Base-by-base conservation (phyloP, 148 eudicot species). In the Simmondsia chinensis region DNA sequence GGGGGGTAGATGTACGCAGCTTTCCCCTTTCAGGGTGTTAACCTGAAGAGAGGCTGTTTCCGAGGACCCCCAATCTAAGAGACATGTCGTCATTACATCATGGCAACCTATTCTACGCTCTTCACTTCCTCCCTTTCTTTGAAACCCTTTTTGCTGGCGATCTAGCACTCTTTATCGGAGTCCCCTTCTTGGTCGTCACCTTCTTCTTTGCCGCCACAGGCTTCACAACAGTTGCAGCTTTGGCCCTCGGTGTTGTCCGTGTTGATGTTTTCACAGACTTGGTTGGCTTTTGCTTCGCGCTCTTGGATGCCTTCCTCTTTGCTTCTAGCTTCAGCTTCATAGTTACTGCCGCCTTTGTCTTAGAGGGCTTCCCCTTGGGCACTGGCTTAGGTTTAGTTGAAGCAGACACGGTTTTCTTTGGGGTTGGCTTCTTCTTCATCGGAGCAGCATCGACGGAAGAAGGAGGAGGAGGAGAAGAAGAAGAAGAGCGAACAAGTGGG, bases 161-260 rank as follows among this genome's bases (percentile, higher is more conserved):
- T n/a, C n/a, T n/a, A n/a, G n/a, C n/a, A n/a, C n/a, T n/a, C n/a
- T n/a, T n/a, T n/a, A n/a, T n/a, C n/a, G n/a, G n/a, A n/a, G n/a
- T n/a, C n/a, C n/a, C n/a, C n/a, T n/a, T n/a, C n/a, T n/a, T n/a
- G n/a, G n/a, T 46, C 0, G 46, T 41, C 0, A 67, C 57, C 35
- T 67, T 72, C 0, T 71, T 46, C 57, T 63, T 66, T 0, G 52
- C 73, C 0, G 67, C 51, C 30, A 75, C 75, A 0, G 74, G 39
- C 61, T 70, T 74, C 3, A 60, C 60, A 7, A 60, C 47, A 2
- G 52, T 65, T 4, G 68, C 14, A 21, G 20, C 37, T 4, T 56
- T 24, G 23, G 55, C 73, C 1, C 70, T 78, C 3, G 73, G 9
- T 34, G 55, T 68, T 0, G 70, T 20, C n/a, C n/a, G n/a, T n/a